Base-by-base conservation (phyloP, 2,329 filamentous ascomycete species). In the Penicillium sp. region DNA sequence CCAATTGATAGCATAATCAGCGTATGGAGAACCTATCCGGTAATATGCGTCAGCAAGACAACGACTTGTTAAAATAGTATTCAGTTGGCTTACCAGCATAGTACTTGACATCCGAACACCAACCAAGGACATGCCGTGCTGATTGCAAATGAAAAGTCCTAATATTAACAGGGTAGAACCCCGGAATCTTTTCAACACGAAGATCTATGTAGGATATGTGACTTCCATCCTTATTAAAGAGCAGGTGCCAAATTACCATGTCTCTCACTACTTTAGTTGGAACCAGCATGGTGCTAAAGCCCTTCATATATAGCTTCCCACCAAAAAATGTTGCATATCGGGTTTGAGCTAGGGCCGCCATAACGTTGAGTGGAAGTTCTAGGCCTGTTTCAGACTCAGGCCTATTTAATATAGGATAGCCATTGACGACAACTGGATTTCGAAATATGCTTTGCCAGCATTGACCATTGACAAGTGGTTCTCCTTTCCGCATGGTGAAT, bases 241-340 rank as follows among this genome's bases (percentile, higher is more conserved):
- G 12, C 11, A 57, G 38, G 35, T 74, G 71, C 73, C 72, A 76
- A 23, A 14, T 64, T 55, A 18, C 52, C 56, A 2, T 47, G 33
- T 45, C 23, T 50, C 52, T 33, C 60, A 55, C 1, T 63, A 65
- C 7, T 3, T 52, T 47, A 28, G 23, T 52, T n/a, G 68, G 62
- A 2, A 70, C 52, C 9, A 74, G 52, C 61, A 74, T 67, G 0
- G 67, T 63, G 4, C 68, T 69, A 47, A 71, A 73, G 0, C 72
- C 71, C 54, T 75, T 75, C 20, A 75, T 57, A 42, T 68, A 63
- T 1, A 64, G 23, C 6, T 62, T 64, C 0, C 59, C 64, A n/a
- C 60, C 40, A 52, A 74, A 74, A 0, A 9, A 49, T 26, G 59
- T 61, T 9, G 69, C 52, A 5, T 60, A 55, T 2, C 51, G 38